phyloP scores from a whole-genome alignment of 108 stramenopile genomes.

The Aurantiochytrium sp. region DNA sequence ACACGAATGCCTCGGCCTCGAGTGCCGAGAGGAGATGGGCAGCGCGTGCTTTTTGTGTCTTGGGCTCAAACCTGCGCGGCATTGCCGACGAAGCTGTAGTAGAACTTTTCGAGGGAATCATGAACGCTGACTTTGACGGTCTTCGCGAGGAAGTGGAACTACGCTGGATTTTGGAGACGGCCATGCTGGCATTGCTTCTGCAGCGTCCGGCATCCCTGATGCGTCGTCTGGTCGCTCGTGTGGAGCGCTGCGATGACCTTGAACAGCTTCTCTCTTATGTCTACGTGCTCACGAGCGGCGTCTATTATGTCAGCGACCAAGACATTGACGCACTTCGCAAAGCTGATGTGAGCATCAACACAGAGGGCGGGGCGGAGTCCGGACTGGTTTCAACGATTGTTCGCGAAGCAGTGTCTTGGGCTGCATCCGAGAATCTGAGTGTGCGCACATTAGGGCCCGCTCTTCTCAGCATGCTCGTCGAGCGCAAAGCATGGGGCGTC shows the following conservation, averaged over 20 bases:
- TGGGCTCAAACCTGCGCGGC: background rate
- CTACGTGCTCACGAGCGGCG: background rate
- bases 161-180: background rate
- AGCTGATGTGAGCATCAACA: background rate
- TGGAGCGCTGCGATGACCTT: background rate
- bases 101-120: background rate
- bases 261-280: background rate
- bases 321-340: background rate
- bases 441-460: background rate
- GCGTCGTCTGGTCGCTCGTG: background rate
- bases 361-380: no score
- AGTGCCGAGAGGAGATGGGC: background rate
- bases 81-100: background rate
- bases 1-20: background rate
- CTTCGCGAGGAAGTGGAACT: background rate
- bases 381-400: background rate
- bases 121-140: background rate
- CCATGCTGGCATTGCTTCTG: background rate
- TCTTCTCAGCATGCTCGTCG: background rate
- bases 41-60: background rate
- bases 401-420: background rate
- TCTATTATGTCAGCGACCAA: background rate
- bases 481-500: background rate
- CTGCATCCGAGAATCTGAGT: background rate
- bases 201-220: background rate